Evolutionary conservation across 768 basidiomycete species (phyloP).

Genomic region (Boletus patriciae): DNA sequence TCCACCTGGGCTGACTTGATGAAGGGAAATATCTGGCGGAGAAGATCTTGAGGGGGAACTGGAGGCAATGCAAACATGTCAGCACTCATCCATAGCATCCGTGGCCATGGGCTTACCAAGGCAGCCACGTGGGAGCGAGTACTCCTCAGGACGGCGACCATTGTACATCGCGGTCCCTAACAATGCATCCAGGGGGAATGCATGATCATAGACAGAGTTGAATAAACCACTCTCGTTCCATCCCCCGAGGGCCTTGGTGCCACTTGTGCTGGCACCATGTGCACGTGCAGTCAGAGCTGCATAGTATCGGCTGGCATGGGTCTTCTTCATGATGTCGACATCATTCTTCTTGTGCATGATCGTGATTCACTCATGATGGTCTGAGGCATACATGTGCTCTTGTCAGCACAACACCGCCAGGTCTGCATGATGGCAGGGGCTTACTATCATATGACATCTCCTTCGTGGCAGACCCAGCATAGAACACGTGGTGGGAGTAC

Average conservation of each 20-base stretch:
- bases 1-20: not conserved
- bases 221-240: not conserved
- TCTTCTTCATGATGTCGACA: conserved; percentile 31
- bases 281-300: conserved; percentile 30
- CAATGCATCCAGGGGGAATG: conserved; percentile 10
- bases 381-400: not conserved
- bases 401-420: not conserved
- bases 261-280: conserved; percentile 29
- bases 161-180: conserved; percentile 35
- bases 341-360: conserved; percentile 24
- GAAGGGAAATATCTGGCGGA: conserved; percentile 12
- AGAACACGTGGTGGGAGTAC: conserved; percentile 32
- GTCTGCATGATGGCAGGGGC: not conserved
- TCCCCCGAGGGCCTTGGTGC: conserved; percentile 22
- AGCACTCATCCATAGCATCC: not conserved
- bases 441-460: conserved; percentile 32
- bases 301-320: conserved; percentile 17
- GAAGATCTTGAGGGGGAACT: conserved; percentile 17
- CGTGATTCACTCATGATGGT: conserved; percentile 29
- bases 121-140: conserved; percentile 19
- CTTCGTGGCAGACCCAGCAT: conserved; percentile 1
- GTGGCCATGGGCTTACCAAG: not conserved
- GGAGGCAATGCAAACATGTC: not conserved
- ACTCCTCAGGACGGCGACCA: not conserved
- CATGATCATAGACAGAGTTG: not conserved